phyloP scores from a whole-genome alignment of 2,329 filamentous ascomycete species.

The Exserohilum turcica region DNA sequence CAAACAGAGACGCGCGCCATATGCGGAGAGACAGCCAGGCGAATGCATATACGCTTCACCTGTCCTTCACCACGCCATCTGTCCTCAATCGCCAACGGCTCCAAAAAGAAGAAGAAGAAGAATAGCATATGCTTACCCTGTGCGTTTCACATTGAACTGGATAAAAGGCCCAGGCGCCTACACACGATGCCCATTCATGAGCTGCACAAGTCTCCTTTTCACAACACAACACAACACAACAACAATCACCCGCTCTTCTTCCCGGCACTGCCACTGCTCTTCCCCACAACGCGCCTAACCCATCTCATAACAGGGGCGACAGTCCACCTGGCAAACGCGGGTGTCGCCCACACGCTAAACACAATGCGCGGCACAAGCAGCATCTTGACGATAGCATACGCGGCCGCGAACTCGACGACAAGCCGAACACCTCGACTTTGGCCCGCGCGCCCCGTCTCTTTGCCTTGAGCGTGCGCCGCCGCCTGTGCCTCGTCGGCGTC shows the following conservation, averaged over 20 bases:
- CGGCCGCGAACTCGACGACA: conserved; percentile 75
- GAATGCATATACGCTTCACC: neutral
- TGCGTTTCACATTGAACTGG: neutral
- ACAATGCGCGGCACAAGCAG: conserved; percentile 78
- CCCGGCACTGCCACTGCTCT: conserved; percentile 14
- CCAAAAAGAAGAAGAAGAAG: no score
- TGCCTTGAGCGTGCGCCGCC: conserved; percentile 45
- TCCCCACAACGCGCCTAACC: conserved; percentile 48
- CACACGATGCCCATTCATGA: neutral
- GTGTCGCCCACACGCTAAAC: conserved; percentile 84
- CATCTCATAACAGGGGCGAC: conserved; percentile 37
- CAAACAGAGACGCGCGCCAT: conserved; percentile 6
- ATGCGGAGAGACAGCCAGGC: neutral
- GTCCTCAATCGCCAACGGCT: no score
- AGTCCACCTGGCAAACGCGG: conserved; percentile 74
- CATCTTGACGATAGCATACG: conserved; percentile 88
- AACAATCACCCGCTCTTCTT: conserved; percentile 12
- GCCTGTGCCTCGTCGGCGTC: conserved; percentile 55
- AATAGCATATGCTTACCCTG: conserved; percentile 1
- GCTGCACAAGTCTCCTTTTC: neutral
- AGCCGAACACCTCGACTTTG: conserved; percentile 47
- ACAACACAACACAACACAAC: neutral
- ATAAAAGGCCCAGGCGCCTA: neutral
- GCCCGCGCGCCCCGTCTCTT: no score
- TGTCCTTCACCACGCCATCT: neutral